Evolutionary conservation across 352 stramenopile genomes (phyloP), one percentile per base, ranked within the genome.

Genomic region (Phytophthora ramorum): DNA sequence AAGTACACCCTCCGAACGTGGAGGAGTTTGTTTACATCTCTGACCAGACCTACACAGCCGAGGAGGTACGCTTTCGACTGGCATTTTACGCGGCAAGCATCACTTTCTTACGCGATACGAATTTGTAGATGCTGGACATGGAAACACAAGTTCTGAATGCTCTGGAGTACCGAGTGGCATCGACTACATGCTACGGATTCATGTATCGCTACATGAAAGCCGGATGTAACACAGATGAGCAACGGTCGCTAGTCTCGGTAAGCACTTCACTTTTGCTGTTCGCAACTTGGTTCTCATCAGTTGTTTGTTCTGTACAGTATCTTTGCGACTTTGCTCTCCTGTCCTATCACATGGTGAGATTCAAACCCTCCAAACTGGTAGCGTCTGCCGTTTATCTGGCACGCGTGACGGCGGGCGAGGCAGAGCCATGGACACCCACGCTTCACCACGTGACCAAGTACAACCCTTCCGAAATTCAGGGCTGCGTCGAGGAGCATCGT

Each of bases 11-110:
- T 13, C 93, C 93, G 7, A 96, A 96, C 47, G 81, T 94, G 51
- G 85, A 96, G 49, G 97, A 99, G 58, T 99, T 96, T 75, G 96
- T 99, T 5, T 99, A 99, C 81, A 98, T 99, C 59, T 98, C 95
- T 2, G 96, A 99, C 72, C 84, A 98, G 66, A 97, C 96, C 16
- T 99, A 99, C 75, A 97, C 86, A 17, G 72, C 79, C 6, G 79
- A 91, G 47, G 79, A 93, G 83, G 84, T 93, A 67, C 3, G 69
- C 63, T 26, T 16, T 4, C 14, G 19, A 34, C 28, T 26, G 38
- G 17, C 19, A 1, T 52, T 14, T 45, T 8, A 38, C 24, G 48
- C 6, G 17, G 2, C 55, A n/a, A n/a, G 4, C 8, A 17, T 41
- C 53, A n/a, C 20, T 28, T 45, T 28, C 35, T 70, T 12, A 68